Evolutionary conservation across 176 grass and related monocot species (phyloP).

Genomic region (Saccharum spontaneum): DNA sequence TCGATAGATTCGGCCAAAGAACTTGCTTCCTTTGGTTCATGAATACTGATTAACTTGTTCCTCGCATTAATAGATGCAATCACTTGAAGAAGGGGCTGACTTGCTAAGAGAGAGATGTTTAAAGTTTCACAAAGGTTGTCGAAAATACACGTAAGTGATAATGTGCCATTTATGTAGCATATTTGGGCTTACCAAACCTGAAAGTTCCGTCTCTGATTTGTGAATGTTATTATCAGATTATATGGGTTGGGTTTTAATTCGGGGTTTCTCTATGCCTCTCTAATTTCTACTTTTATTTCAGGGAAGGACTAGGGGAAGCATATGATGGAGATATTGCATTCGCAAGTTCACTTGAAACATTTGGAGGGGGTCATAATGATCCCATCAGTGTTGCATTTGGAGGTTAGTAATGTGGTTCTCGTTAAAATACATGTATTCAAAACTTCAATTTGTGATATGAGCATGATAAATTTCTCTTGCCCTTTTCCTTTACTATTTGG

Average conservation of each 20-base stretch:
- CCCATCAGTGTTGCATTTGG: conserved; percentile 94
- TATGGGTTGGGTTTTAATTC: not conserved
- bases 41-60: conserved; percentile 9
- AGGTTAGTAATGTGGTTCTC: conserved; percentile 46
- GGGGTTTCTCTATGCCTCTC: not conserved
- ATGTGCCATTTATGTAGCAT: not conserved
- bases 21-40: not conserved
- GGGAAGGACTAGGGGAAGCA: conserved; percentile 88
- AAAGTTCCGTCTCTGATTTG: not conserved
- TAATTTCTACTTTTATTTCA: conserved; percentile 30
- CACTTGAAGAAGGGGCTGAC: conserved; percentile 83
- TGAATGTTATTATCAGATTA: not conserved
- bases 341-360: conserved; percentile 81
- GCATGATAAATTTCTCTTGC: conserved; percentile 1
- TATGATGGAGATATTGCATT: conserved; percentile 97
- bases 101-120: conserved; percentile 80
- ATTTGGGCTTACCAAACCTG: not conserved
- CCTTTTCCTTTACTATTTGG: not conserved
- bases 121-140: conserved; percentile 91
- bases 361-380: conserved; percentile 96
- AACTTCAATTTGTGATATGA: not conserved
- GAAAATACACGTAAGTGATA: conserved; percentile 83
- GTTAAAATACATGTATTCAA: not conserved
- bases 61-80: conserved; percentile 74
- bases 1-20: not conserved